Conservation (phyloP, 2,329 filamentous ascomycete genomes). For the Sclerotinia spermophila region DNA sequence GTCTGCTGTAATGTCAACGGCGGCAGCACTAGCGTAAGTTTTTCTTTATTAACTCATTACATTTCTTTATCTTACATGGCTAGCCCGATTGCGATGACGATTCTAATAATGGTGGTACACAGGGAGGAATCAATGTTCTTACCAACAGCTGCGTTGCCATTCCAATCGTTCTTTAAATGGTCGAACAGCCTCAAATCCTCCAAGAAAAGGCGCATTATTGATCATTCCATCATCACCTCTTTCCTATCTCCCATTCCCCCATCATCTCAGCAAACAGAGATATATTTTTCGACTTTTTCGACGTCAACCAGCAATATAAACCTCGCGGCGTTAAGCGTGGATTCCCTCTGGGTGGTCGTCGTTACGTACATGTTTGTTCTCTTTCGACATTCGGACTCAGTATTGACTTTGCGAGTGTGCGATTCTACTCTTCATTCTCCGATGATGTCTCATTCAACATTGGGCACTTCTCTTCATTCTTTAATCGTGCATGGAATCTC, state of each 20-base stretch:
- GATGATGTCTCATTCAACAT: conserved; percentile 13
- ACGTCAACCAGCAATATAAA: background rate
- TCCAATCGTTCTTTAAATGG: background rate
- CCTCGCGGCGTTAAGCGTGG: background rate
- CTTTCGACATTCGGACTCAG: background rate
- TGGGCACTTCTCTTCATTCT: background rate
- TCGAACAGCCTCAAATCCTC: background rate
- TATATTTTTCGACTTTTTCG: background rate
- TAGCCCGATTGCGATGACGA: conserved; percentile 9
- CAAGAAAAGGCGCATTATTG: background rate
- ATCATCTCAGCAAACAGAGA: background rate
- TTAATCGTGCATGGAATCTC: background rate
- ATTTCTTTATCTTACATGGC: conserved; percentile 9
- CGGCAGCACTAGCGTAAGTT: background rate
- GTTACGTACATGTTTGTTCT: background rate
- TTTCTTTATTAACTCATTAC: background rate
- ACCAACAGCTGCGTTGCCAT: background rate
- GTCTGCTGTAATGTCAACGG: background rate
- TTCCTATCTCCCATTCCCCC: background rate
- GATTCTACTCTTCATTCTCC: background rate
- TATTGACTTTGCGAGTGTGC: conserved; percentile 4
- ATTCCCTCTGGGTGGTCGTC: background rate
- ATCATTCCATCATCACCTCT: background rate
- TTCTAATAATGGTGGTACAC: background rate
- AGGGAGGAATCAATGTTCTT: background rate